Evolutionary conservation across 495 filamentous ascomycete genomes (phyloP), one percentile per base, ranked within the genome.

Genomic region (Pseudevernia furfuracea): DNA sequence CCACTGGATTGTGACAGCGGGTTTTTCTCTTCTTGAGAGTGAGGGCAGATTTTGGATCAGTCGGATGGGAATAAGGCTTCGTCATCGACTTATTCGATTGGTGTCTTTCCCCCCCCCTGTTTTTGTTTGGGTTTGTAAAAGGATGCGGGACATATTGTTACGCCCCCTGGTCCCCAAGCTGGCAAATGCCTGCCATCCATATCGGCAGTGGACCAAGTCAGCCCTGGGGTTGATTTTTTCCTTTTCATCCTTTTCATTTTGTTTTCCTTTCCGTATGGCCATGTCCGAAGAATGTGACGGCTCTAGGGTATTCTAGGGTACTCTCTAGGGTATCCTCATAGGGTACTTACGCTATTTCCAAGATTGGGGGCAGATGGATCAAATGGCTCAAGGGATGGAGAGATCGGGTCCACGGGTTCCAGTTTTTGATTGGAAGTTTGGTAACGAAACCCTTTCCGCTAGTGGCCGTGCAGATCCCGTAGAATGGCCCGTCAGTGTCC

Each of bases 381-480:
- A 34, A 17, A 56, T 58, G 43, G 61, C 37, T 48, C 61, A 56
- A 63, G 55, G 52, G 53, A 41, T 46, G 36, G 39, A 44, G 17
- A 46, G 38, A 25, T 34, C 30, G 52, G 52, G 21, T 34, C 28
- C 30, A 55, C 2, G 30, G 15, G 11, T 10, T 17, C n/a, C 34
- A 36, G 3, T 14, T 9, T 9, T 41, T 43, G 36, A 39, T 59
- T 38, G 56, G 38, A 64, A 64, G 43, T 64, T 64, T 64, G 62
- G 62, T 59, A 64, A 64, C 62, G 62, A 64, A 59, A 39, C 62
- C 41, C 56, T 41, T 64, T 58, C 62, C 62, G 62, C 36, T 64
- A 64, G 62, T 39, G 56, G 55, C 62, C 62, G 62, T 53, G 62
- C 62, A 64, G 62, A 64, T 64, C 62, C 62, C 62, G 56, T 59